phyloP scores from a whole-genome alignment of 352 stramenopile species.

The Globisporangium polare region DNA sequence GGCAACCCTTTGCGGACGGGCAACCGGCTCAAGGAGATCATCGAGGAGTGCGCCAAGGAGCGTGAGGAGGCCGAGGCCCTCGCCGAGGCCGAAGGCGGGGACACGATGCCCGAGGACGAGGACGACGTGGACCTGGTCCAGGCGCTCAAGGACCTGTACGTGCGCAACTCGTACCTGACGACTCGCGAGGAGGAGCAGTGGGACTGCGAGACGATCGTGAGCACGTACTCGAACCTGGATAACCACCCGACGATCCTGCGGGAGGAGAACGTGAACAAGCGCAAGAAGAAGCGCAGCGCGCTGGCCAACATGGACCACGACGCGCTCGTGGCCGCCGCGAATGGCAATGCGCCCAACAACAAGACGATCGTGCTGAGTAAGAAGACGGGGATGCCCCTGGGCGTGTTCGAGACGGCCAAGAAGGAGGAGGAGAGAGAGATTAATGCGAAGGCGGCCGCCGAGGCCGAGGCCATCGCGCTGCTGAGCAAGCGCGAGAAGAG shows the following conservation, averaged over 20 bases:
- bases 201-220: conserved; percentile 98
- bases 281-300: conserved; percentile 68
- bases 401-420: conserved; percentile 70
- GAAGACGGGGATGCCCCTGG: conserved; percentile 95
- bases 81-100: conserved; percentile 39
- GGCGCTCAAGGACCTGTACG: conserved; percentile 38
- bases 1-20: conserved; percentile 67
- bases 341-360: conserved; percentile 13
- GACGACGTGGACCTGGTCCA: conserved; percentile 26
- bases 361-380: conserved; percentile 87
- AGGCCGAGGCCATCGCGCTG: conserved; percentile 10
- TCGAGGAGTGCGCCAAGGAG: conserved; percentile 68
- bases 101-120: conserved; percentile 21
- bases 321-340: conserved; percentile 17
- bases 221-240: conserved; percentile 97
- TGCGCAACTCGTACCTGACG: conserved; percentile 64
- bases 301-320: conserved; percentile 18
- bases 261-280: conserved; percentile 51
- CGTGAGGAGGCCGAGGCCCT: conserved; percentile 47
- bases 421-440: conserved; percentile 16
- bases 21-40: conserved; percentile 67
- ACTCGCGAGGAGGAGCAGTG: conserved; percentile 74
- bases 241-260: conserved; percentile 96
- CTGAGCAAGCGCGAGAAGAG: conserved; percentile 42
- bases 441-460: conserved; percentile 11